These are phyloP conservation scores for Mycosarcoma mackinlayi DNA, from an alignment of 1,284 basidiomycete species.

Conservation along the genomic window DNA sequence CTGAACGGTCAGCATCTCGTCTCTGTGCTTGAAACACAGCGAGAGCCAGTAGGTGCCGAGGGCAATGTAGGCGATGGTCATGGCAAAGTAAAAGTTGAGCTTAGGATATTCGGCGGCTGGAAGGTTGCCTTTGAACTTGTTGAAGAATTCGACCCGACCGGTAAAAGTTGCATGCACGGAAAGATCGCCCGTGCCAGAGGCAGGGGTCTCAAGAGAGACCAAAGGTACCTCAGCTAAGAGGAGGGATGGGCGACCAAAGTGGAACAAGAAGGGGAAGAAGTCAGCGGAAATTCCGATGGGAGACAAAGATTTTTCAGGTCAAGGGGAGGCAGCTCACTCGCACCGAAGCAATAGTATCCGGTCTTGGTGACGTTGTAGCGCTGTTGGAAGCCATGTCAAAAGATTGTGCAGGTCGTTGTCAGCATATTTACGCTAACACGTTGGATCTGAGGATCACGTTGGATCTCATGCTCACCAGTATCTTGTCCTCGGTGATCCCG, in stretches of 20 bases:
- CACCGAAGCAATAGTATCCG: slow-evolving; percentile 94
- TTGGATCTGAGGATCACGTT: too few species aligned
- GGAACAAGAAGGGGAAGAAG: not conserved
- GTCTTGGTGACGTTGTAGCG: slow-evolving; percentile 83
- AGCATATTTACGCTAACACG: not conserved
- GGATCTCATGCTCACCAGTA: slow-evolving; percentile 19
- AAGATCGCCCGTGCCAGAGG: slow-evolving; percentile 5
- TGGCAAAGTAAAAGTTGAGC: slow-evolving; percentile 87
- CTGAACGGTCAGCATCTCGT: slow-evolving; percentile 75
- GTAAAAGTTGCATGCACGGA: slow-evolving; percentile 79
- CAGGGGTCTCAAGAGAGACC: slow-evolving; percentile 72
- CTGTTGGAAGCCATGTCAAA: slow-evolving; percentile 16
- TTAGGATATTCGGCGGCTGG: slow-evolving; percentile 98
- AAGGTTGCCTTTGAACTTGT: slow-evolving; percentile 87
- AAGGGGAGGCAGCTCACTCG: slow-evolving; percentile 66
- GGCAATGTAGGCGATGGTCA: slow-evolving; percentile 81
- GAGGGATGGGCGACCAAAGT: not conserved
- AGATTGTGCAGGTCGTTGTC: not conserved
- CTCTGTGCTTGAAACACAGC: slow-evolving; percentile 82
- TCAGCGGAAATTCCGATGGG: not conserved
- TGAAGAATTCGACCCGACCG: slow-evolving; percentile 85
- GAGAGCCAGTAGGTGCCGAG: slow-evolving; percentile 83
- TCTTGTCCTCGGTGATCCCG: slow-evolving; percentile 17
- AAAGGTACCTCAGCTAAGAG: slow-evolving; percentile 82
- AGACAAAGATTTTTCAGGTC: not conserved